Base-by-base conservation (phyloP, 441 rosid genomes). In the Euphorbia celastroides region DNA sequence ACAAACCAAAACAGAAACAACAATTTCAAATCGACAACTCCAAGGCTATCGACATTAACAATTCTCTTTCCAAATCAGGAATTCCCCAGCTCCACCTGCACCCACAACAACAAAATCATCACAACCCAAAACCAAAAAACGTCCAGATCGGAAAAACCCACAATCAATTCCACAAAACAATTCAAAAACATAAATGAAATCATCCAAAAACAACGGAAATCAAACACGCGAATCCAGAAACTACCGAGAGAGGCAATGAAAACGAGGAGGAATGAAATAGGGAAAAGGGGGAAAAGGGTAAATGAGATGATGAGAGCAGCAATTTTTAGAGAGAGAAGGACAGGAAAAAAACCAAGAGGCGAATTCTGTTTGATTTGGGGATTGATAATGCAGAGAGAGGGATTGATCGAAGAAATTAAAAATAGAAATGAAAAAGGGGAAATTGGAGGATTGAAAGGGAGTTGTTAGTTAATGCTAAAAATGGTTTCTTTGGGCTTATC, bases 61-160 rank as follows among this genome's bases (percentile, higher is more conserved):
- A 66, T 59, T 74, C 70, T 51, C 58, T 68, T 23, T 52, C 63
- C 42, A 75, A 74, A 65, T 71, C 74, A 68, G 41, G 60, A 69
- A 57, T 67, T 67, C 31, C 57, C 34, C 12, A 65, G 48, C 73
- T 71, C 27, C 72, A 70, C 81, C 81, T 80, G 79, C 70, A 66
- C 19, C 52, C 52, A 65, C 60, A 5, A 57, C 31, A 10, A 17
- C 27, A 28, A 10, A 44, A 36, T 19, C 1, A 38, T 50, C 26
- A 5, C 20, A 42, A n/a, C n/a, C 16, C 57, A 52, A 63, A 16
- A 42, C 63, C 28, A 42, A 30, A 38, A 50, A 48, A 71, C 28
- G 48, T 12, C 62, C 19, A 66, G 74, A 79, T 66, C 72, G 72
- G 77, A 59, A n/a, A 51, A 23, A 23, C 16, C 2, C 0, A 23